Base-by-base conservation (phyloP, 2,329 filamentous ascomycete genomes). In the Ceratocystis smalleyi region DNA sequence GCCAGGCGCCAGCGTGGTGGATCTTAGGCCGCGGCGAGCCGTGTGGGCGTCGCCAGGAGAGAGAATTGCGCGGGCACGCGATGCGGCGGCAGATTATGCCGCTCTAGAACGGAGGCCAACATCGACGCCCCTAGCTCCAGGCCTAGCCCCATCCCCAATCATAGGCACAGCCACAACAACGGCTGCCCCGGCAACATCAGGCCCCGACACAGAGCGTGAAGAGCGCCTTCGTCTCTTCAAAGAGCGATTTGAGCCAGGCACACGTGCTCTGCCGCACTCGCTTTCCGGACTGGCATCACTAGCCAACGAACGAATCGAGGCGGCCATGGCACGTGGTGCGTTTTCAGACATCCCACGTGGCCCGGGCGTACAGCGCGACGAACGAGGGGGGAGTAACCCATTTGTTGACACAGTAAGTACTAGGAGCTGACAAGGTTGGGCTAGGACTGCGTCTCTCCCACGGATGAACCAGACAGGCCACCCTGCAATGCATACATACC, bases 281-380 rank as follows among this genome's bases (percentile, higher is more conserved):
- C 76, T 97, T 1, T 82, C 87, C 43, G 94, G 91, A 0, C 77
- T 99, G 15, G 82, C 87, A 3, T 88, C 88, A 0, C 75, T 97
- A 61, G 94, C 94, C 1, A 96, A 97, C 72, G 86, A 96, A 74
- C 74, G 66, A 24, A 97, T 99, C 67, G 92, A 96, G 73, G 87
- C 96, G 71, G 94, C 94, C 5, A 96, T 97, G 70, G 87, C 90
- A 0, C 79, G 91, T 40, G 94, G 94, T 0, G 88, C 96, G 72
- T 97, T 99, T 75, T 79, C 80, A 72, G 86, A 95, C 69, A 87
- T 99, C 12, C 85, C 84, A 6, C 81, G 91, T 1, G 92, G 92
- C 0, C 87, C 87, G 69, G 85, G 84, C 5, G 79, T 92, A n/a
- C 83, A 91, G 72, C 77, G 87, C n/a, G 91, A 97, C 69, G 77